Evolutionary conservation across 1,139 yeast species (phyloP).

Genomic region (Scheffersomyces lignicola): DNA sequence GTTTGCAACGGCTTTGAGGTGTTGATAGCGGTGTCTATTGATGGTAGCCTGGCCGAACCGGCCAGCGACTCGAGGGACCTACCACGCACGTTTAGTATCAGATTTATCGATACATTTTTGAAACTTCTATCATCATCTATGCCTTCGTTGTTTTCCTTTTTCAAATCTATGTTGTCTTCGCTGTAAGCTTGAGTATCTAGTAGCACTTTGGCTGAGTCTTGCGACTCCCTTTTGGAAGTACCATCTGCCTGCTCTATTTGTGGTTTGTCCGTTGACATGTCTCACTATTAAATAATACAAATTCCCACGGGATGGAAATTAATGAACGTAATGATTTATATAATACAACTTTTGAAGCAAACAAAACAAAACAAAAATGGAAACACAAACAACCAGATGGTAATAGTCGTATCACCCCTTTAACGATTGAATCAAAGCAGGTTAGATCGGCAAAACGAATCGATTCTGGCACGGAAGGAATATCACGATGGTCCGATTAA

Average conservation of each 20-base stretch:
- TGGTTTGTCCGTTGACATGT: background rate
- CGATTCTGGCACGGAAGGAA: too few relatives aligned
- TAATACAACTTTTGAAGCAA: conserved; percentile 3
- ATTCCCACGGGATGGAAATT: background rate
- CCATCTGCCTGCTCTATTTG: background rate
- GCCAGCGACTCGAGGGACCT: conserved; percentile 6
- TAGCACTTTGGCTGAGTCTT: too few relatives aligned
- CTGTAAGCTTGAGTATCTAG: too few relatives aligned
- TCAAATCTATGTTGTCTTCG: background rate
- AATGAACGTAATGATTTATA: background rate
- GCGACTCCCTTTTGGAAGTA: background rate
- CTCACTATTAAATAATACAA: background rate
- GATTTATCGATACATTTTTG: conserved; percentile 12
- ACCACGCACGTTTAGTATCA: conserved; percentile 10
- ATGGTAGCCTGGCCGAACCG: conserved; percentile 9
- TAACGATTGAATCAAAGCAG: too few relatives aligned
- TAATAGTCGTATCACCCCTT: too few relatives aligned
- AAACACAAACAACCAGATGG: conserved; percentile 1
- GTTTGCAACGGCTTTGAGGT: conserved; percentile 7
- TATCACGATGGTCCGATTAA: too few relatives aligned
- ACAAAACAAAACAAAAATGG: background rate
- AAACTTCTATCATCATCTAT: conserved; percentile 5
- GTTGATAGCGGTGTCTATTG: conserved; percentile 11
- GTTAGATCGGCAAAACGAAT: too few relatives aligned
- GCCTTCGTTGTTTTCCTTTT: conserved; percentile 2